Conservation (phyloP, 345 rosid genomes). For the Garcia nutans region DNA sequence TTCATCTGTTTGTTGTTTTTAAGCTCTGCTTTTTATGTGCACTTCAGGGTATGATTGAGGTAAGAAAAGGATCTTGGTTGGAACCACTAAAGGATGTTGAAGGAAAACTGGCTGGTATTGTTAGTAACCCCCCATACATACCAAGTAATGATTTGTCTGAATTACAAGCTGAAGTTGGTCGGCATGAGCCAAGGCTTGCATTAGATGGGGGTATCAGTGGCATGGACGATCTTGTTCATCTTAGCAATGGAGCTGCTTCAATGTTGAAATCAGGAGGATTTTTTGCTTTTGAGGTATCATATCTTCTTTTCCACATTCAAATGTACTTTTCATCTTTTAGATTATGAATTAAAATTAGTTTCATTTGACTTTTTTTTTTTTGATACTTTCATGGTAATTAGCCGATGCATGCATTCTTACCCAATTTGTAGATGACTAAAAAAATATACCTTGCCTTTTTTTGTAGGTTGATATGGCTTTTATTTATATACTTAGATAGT, state of each 20-base stretch:
- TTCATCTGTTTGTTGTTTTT: not conserved
- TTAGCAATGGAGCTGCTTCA: slow-evolving; percentile 58
- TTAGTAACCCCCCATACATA: slow-evolving; percentile 92
- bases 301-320: not conserved
- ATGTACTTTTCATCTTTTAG: not conserved
- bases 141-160: slow-evolving; percentile 62
- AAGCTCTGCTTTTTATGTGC: slow-evolving; percentile 1
- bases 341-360: not conserved
- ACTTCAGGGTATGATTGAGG: slow-evolving; percentile 48
- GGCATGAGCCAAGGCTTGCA: slow-evolving; percentile 84
- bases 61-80: slow-evolving; percentile 83
- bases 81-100: slow-evolving; percentile 62
- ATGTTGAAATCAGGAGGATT: slow-evolving; percentile 64
- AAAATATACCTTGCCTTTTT: not conserved
- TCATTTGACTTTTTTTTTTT: not conserved
- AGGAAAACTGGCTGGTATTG: slow-evolving; percentile 70
- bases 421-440: not conserved
- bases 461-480: not conserved
- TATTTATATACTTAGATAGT: not conserved
- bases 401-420: not conserved
- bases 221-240: slow-evolving; percentile 67
- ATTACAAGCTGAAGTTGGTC: slow-evolving; percentile 87
- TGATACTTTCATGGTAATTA: not conserved
- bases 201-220: slow-evolving; percentile 83
- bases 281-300: slow-evolving; percentile 76